Conservation (phyloP, 768 basidiomycete species). For the Fomitopsis serialis region DNA sequence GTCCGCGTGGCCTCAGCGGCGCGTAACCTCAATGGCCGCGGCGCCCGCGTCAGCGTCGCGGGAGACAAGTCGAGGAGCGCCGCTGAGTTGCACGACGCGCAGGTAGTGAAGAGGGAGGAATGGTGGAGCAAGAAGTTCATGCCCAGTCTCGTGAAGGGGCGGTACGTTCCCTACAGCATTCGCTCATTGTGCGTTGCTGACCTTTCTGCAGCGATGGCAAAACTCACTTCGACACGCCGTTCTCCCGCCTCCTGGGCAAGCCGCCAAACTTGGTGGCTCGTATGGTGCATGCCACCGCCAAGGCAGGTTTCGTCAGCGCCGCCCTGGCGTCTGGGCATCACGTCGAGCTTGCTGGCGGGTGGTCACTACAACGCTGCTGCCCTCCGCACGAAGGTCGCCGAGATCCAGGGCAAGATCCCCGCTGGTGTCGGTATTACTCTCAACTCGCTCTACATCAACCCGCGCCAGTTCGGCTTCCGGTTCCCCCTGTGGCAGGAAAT, state of each 20-base stretch:
- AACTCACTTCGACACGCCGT: conserved; percentile 90
- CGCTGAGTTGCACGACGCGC: conserved; percentile 74
- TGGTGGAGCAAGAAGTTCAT: conserved; percentile 92
- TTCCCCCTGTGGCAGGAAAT: conserved; percentile 98
- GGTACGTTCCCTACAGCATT: conserved; percentile 43
- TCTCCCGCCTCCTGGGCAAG: conserved; percentile 94
- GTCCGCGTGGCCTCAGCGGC: conserved; percentile 90
- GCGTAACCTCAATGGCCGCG: conserved; percentile 88
- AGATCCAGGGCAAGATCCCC: conserved; percentile 82
- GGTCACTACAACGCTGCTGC: conserved; percentile 93
- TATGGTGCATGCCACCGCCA: conserved; percentile 97
- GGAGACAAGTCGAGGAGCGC: conserved; percentile 90
- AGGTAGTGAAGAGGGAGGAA: conserved; percentile 68
- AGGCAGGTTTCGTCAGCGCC: conserved; percentile 91
- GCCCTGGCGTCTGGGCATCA: conserved; percentile 92
- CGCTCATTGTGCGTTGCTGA: conserved; percentile 1
- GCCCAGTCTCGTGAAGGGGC: conserved; percentile 83
- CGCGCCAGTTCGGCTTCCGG: conserved; percentile 95
- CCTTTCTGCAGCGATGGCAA: conserved; percentile 67
- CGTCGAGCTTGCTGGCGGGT: conserved; percentile 94
- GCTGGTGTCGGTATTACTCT: conserved; percentile 89
- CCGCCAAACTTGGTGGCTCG: conserved; percentile 99
- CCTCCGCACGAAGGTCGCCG: conserved; percentile 85
- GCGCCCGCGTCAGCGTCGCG: conserved; percentile 82
- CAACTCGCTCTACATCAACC: conserved; percentile 97